These are phyloP conservation scores for Hippophae tibetana DNA, from an alignment of 306 rosid species.

Conservation along the genomic window DNA sequence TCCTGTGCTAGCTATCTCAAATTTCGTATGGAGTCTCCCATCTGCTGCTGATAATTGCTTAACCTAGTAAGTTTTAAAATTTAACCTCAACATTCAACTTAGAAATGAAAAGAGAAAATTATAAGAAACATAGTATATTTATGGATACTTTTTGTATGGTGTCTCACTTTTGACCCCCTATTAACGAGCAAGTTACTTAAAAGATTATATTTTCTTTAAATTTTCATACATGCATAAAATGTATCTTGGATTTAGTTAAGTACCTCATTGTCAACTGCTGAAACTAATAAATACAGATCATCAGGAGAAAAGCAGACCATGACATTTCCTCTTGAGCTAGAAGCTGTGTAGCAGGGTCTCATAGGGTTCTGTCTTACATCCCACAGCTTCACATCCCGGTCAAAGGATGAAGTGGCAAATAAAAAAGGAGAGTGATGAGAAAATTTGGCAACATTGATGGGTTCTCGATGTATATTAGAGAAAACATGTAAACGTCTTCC, in stretches of 20 bases:
- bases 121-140: too few species aligned
- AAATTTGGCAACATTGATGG: constrained; percentile 66
- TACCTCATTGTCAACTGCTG: constrained; percentile 80
- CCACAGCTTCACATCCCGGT: constrained; percentile 77
- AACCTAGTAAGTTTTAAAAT: constrained; percentile 37
- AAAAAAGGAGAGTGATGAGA: constrained; percentile 58
- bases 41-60: constrained; percentile 60
- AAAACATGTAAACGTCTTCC: constrained; percentile 56
- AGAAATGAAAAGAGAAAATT: neutral
- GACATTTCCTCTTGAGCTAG: constrained; percentile 68
- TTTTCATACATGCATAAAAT: neutral
- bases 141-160: neutral
- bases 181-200: too few species aligned
- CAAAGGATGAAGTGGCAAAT: constrained; percentile 73
- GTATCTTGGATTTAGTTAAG: neutral
- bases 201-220: too few species aligned
- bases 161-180: too few species aligned
- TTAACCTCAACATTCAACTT: constrained; percentile 16
- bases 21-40: constrained; percentile 66
- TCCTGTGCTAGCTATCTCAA: constrained; percentile 61
- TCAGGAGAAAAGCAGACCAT: constrained; percentile 85
- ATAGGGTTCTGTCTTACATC: constrained; percentile 65
- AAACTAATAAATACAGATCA: constrained; percentile 58
- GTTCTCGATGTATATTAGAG: constrained; percentile 62
- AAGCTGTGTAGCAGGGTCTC: constrained; percentile 54